phyloP scores from a whole-genome alignment of 129 eudicot genomes.

The Erigeron canadensis region DNA sequence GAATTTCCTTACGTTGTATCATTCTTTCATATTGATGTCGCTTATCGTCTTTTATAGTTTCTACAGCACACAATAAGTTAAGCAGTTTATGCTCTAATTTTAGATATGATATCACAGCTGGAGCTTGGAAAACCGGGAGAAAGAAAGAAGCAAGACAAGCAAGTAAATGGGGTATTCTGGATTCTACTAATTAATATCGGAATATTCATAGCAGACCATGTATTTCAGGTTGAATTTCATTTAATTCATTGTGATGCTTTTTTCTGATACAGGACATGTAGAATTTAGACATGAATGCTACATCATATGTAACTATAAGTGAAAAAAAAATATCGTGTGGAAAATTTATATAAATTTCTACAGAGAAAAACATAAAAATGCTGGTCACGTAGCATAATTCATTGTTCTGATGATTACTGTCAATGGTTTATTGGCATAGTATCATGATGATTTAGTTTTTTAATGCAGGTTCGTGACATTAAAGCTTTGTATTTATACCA shows the following conservation, averaged over 20 bases:
- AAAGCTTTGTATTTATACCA: constrained; percentile 76
- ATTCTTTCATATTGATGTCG: not conserved
- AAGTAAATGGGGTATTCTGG: constrained; percentile 92
- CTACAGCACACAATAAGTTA: constrained; percentile 17
- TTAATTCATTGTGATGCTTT: constrained; percentile 6
- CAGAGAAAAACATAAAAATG: not conserved
- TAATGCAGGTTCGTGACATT: constrained; percentile 24
- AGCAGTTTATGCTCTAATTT: constrained; percentile 32
- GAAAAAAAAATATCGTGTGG: not conserved
- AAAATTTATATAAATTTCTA: not conserved
- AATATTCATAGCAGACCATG: constrained; percentile 80
- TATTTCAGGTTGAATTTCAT: constrained; percentile 63
- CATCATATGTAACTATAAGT: not conserved
- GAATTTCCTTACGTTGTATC: not conserved
- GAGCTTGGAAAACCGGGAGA: constrained; percentile 59
- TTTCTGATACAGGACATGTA: constrained; percentile 4
- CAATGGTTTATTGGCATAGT: not conserved
- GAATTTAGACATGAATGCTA: constrained; percentile 4
- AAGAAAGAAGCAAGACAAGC: constrained; percentile 47
- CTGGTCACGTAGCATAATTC: not conserved
- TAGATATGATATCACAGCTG: constrained; percentile 73
- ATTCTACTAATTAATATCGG: constrained; percentile 88
- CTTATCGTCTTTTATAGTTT: not conserved
- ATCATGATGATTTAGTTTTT: constrained; percentile 10
- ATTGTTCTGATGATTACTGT: not conserved